These are phyloP conservation scores for Tranzscheliella williamsii DNA, from an alignment of 1,284 basidiomycete genomes.

Conservation along the genomic window DNA sequence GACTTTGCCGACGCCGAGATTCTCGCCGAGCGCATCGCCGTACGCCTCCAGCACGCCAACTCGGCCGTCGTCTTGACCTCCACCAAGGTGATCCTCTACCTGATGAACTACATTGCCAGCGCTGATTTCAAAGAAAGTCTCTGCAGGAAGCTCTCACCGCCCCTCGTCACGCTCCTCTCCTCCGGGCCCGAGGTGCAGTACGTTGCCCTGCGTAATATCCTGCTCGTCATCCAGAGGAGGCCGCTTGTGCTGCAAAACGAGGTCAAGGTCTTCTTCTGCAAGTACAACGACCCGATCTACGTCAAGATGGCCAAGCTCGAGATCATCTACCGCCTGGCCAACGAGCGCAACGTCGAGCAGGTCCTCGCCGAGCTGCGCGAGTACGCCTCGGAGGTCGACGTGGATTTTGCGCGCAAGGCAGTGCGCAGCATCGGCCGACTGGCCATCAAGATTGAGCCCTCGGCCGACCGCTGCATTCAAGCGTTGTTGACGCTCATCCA, in stretches of 20 bases:
- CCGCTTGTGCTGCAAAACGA: slow-evolving; percentile 92
- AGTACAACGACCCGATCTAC: slow-evolving; percentile 99
- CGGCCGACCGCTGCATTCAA: slow-evolving; percentile 86
- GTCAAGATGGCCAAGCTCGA: slow-evolving; percentile 98
- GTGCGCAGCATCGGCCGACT: slow-evolving; percentile 93
- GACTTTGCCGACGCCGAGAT: slow-evolving; percentile 84
- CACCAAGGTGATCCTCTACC: slow-evolving; percentile 90
- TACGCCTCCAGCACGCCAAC: slow-evolving; percentile 88
- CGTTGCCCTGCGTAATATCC: slow-evolving; percentile 92
- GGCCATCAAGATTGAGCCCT: slow-evolving; percentile 91
- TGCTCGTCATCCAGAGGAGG: slow-evolving; percentile 91
- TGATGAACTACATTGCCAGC: slow-evolving; percentile 99
- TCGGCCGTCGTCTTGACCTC: slow-evolving; percentile 92
- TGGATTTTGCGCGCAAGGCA: slow-evolving; percentile 96
- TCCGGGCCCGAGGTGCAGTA: slow-evolving; percentile 99
- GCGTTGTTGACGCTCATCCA: slow-evolving; percentile 84
- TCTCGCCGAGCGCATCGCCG: slow-evolving; percentile 87
- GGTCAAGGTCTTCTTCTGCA: slow-evolving; percentile 99
- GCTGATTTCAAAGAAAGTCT: slow-evolving; percentile 81
- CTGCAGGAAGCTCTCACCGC: slow-evolving; percentile 96
- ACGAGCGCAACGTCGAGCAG: slow-evolving; percentile 85
- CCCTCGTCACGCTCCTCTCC: slow-evolving; percentile 69
- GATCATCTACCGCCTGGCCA: slow-evolving; percentile 94
- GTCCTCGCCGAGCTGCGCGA: slow-evolving; percentile 93
- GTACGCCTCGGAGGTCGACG: slow-evolving; percentile 97